Evolutionary conservation across 148 eudicot genomes (phyloP).

Genomic region (Chenopodium suecicum): DNA sequence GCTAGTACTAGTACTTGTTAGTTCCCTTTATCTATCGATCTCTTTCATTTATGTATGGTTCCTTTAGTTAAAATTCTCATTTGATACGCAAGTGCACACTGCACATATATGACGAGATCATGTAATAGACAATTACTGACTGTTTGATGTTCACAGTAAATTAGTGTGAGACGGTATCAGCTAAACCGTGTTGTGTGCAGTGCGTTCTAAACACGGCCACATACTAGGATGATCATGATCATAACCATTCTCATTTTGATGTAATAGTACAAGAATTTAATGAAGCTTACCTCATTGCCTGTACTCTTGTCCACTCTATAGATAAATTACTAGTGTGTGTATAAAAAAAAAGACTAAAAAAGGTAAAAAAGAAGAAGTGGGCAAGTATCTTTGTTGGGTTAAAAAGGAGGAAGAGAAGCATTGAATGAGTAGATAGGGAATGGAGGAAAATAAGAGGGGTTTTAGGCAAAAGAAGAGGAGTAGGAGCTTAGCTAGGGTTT

Average conservation of each 20-base stretch:
- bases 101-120: too few relatives aligned
- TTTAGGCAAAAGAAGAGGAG: not conserved
- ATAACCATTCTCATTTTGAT: not conserved
- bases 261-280: not conserved
- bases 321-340: not conserved
- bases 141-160: too few relatives aligned
- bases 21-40: not conserved
- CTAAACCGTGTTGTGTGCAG: too few relatives aligned
- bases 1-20: not conserved
- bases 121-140: too few relatives aligned
- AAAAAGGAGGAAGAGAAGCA: conserved; percentile 12
- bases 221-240: too few relatives aligned
- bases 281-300: not conserved
- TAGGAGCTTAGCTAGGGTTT: not conserved
- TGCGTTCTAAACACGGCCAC: too few relatives aligned
- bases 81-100: not conserved
- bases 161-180: too few relatives aligned
- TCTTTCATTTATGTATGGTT: not conserved
- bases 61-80: not conserved
- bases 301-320: not conserved
- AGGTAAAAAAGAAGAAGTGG: conserved; percentile 7
- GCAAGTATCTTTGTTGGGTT: conserved; percentile 13
- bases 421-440: conserved; percentile 13
- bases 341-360: not conserved
- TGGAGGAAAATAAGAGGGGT: not conserved